A percentile compares a stretch with the other conserved stretches of the same genome.
These are phyloP conservation scores for Diaporthe longicolla DNA, from an alignment of 2,329 filamentous ascomycete species.

Conservation along the genomic window DNA sequence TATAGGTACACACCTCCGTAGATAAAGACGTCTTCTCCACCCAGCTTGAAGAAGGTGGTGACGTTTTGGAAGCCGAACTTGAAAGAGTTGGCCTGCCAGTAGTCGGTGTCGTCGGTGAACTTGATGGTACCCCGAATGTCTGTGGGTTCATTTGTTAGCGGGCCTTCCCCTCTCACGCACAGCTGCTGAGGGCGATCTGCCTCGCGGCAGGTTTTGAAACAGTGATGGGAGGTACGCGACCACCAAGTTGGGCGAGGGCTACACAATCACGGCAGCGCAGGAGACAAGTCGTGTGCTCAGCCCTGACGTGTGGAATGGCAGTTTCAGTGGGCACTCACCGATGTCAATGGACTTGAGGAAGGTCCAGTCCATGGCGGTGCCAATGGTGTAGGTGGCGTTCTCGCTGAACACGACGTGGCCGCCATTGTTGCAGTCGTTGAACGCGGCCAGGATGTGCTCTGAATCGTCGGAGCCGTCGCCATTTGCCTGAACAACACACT, in stretches of 20 bases:
- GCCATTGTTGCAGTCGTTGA: slow-evolving; percentile 71
- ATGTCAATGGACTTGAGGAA: slow-evolving; percentile 74
- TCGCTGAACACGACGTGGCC: slow-evolving; percentile 70
- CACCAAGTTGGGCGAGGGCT: slow-evolving; percentile 38
- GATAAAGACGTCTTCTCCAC: slow-evolving; percentile 76
- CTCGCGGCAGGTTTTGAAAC: slow-evolving; percentile 7
- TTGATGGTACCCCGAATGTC: slow-evolving; percentile 57
- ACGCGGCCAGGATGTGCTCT: slow-evolving; percentile 61
- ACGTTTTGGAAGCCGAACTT: slow-evolving; percentile 75
- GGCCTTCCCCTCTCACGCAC: slow-evolving; percentile 23
- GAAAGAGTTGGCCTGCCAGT: slow-evolving; percentile 76
- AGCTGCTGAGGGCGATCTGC: neutral
- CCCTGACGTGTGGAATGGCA: neutral
- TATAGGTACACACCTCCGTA: slow-evolving; percentile 64
- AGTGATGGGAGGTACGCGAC: slow-evolving; percentile 36
- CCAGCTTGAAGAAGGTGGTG: slow-evolving; percentile 77
- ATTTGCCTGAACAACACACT: slow-evolving; percentile 70
- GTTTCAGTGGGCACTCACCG: slow-evolving; percentile 52
- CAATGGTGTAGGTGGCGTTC: slow-evolving; percentile 70
- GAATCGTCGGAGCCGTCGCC: slow-evolving; percentile 52
- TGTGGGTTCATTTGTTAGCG: slow-evolving; percentile 42
- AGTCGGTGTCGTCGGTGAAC: slow-evolving; percentile 76
- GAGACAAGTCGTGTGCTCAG: neutral
- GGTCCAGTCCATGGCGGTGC: slow-evolving; percentile 73
- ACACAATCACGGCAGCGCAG: neutral